phyloP scores from a whole-genome alignment of 208 protist genomes.

The Phytomonas sp. region DNA sequence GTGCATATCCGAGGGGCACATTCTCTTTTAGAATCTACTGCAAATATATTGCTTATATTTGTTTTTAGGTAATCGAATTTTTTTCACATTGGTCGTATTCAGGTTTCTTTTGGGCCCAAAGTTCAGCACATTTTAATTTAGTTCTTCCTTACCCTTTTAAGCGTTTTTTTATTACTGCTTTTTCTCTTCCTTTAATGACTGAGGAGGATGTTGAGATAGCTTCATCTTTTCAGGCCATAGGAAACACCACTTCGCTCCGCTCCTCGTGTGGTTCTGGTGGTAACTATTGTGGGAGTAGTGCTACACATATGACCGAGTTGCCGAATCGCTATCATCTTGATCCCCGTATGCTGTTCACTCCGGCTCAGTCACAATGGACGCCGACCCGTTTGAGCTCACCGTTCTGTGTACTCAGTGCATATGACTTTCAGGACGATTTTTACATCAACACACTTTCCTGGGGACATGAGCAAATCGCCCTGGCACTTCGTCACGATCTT shows the following conservation, averaged over 20 bases:
- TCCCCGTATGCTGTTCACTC: not conserved
- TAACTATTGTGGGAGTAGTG: not conserved
- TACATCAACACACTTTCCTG: conserved; percentile 73
- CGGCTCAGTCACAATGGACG: conserved; percentile 22
- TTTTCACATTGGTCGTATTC: conserved; percentile 6
- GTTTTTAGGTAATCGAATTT: conserved; percentile 5
- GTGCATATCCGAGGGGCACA: not conserved
- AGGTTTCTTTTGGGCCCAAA: not conserved
- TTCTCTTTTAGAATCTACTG: not conserved
- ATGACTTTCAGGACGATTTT: conserved; percentile 64
- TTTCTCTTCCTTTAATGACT: conserved; percentile 9
- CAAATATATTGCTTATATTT: conserved; percentile 2
- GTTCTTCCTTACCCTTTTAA: not conserved
- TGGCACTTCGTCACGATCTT: conserved; percentile 54
- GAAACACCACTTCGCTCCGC: not conserved
- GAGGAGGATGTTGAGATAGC: not conserved
- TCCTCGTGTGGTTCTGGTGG: not conserved
- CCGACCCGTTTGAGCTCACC: conserved; percentile 67
- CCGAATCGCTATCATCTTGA: not conserved
- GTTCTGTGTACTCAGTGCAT: conserved; percentile 66
- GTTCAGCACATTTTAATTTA: not conserved
- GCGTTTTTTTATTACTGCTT: conserved; percentile 3
- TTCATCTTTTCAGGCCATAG: not conserved
- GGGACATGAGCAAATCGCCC: conserved; percentile 47
- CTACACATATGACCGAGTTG: not conserved